Conservation (phyloP, 1,284 basidiomycete genomes). For the Malassezia equina region DNA sequence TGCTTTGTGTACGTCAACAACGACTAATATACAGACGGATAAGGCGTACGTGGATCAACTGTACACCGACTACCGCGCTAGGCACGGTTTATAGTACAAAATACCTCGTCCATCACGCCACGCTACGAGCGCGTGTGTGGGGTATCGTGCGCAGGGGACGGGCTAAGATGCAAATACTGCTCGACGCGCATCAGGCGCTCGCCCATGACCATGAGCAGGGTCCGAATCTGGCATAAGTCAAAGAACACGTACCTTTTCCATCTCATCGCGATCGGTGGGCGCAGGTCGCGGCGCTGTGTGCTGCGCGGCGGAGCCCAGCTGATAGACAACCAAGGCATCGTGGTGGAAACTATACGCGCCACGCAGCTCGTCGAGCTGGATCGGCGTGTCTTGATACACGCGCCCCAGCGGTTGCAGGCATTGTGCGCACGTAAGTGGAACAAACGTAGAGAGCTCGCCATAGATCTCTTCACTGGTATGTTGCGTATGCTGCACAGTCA, state of each 20-base stretch:
- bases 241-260: neutral
- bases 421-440: slow-evolving; percentile 19
- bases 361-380: slow-evolving; percentile 21
- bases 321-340: slow-evolving; percentile 15
- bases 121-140: neutral
- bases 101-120: neutral
- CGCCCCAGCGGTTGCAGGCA: slow-evolving; percentile 21
- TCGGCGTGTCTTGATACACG: slow-evolving; percentile 26
- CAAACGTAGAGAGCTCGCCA: slow-evolving; percentile 23
- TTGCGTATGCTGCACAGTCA: slow-evolving; percentile 1
- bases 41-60: slow-evolving; percentile 31
- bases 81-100: neutral
- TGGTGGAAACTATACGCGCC: slow-evolving; percentile 24
- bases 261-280: neutral
- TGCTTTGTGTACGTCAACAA: slow-evolving; percentile 6
- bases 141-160: neutral
- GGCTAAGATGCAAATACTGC: slow-evolving; percentile 1
- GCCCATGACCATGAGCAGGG: slow-evolving; percentile 19
- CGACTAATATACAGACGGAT: slow-evolving; percentile 25
- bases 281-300: neutral
- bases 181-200: slow-evolving; percentile 18
- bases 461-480: slow-evolving; percentile 20
- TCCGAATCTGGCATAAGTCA: slow-evolving; percentile 4
- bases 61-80: slow-evolving; percentile 24
- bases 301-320: neutral